A percentile compares a stretch with the other conserved stretches of the same genome.
phyloP scores from a whole-genome alignment of 805 yeast genomes.

The Saturnispora silvae region DNA sequence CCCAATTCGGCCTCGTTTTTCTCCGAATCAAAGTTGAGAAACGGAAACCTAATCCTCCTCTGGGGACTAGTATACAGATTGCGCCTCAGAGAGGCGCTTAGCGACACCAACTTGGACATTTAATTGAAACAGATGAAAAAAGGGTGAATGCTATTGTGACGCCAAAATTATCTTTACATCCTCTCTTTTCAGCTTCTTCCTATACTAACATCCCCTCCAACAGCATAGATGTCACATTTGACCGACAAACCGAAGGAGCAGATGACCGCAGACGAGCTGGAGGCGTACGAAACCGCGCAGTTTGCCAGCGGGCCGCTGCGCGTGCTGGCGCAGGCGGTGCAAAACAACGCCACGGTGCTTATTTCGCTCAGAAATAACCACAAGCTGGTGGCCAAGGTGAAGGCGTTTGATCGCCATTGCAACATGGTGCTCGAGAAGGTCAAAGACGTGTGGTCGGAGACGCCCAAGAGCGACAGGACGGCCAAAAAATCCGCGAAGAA shows the following conservation, averaged over 20 bases:
- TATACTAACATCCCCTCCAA: no score
- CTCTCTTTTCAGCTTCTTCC: no score
- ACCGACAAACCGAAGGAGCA: slow-evolving; percentile 72
- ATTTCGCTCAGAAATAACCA: slow-evolving; percentile 90
- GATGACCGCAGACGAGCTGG: slow-evolving; percentile 67
- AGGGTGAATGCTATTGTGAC: no score
- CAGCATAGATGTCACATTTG: no score
- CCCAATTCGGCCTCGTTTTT: slow-evolving; percentile 8
- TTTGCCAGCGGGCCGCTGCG: slow-evolving; percentile 86
- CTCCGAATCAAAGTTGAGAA: slow-evolving; percentile 5
- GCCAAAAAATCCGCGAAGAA: slow-evolving; percentile 23
- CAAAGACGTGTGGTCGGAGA: slow-evolving; percentile 55
- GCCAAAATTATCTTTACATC: no score
- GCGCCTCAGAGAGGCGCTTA: not conserved
- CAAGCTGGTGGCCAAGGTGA: slow-evolving; percentile 78
- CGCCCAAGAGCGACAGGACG: not conserved
- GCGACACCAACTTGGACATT: not conserved
- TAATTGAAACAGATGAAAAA: no score
- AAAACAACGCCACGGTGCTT: slow-evolving; percentile 54
- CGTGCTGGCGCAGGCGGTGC: slow-evolving; percentile 72
- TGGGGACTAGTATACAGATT: not conserved
- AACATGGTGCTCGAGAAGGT: slow-evolving; percentile 89
- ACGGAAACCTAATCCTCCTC: slow-evolving; percentile 2
- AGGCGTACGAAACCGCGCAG: slow-evolving; percentile 80
- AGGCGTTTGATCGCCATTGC: slow-evolving; percentile 93